A percentile compares a stretch with the other conserved stretches of the same genome.
Conservation (phyloP, 2,329 filamentous ascomycete species). For the Fusarium continuum region DNA sequence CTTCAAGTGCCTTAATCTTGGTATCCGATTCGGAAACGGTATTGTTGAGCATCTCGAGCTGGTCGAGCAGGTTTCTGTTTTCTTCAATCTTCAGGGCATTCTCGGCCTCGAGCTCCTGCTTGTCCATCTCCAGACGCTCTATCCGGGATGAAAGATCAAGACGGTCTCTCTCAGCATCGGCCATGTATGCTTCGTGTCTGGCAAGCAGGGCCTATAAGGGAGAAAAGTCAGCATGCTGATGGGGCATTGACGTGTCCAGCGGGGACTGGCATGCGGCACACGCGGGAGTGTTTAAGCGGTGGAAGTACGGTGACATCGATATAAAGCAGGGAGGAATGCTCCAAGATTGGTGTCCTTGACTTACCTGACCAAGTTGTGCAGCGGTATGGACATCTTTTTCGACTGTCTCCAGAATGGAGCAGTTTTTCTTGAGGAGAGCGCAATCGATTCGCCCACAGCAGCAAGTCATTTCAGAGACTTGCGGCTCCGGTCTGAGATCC, state of each 20-base stretch:
- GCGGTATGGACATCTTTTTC: slow-evolving; percentile 90
- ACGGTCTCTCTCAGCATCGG: slow-evolving; percentile 88
- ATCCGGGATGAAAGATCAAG: slow-evolving; percentile 76
- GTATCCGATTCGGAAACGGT: slow-evolving; percentile 82
- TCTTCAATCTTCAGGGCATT: slow-evolving; percentile 85
- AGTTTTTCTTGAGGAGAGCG: slow-evolving; percentile 82
- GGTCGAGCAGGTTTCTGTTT: slow-evolving; percentile 81
- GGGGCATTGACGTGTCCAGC: slow-evolving; percentile 25
- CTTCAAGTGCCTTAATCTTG: slow-evolving; percentile 79
- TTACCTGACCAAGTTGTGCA: slow-evolving; percentile 90
- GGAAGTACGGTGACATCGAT: neutral
- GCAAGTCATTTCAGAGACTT: slow-evolving; percentile 64
- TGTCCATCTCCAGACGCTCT: slow-evolving; percentile 77
- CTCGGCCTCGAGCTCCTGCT: slow-evolving; percentile 75
- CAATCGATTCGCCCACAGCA: slow-evolving; percentile 88
- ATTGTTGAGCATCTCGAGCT: slow-evolving; percentile 84
- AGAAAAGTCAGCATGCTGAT: slow-evolving; percentile 70
- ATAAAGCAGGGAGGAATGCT: slow-evolving; percentile 37
- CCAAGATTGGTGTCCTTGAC: slow-evolving; percentile 54
- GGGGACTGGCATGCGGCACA: slow-evolving; percentile 39
- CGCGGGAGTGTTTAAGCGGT: slow-evolving; percentile 19
- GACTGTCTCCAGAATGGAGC: slow-evolving; percentile 77
- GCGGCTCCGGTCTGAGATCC: slow-evolving; percentile 36
- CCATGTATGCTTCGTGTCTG: slow-evolving; percentile 94
- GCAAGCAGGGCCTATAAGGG: slow-evolving; percentile 83